A percentile compares a stretch with the other conserved stretches of the same genome.
Conservation (phyloP, 495 filamentous ascomycete species). For the Lasiosphaeria miniovina region DNA sequence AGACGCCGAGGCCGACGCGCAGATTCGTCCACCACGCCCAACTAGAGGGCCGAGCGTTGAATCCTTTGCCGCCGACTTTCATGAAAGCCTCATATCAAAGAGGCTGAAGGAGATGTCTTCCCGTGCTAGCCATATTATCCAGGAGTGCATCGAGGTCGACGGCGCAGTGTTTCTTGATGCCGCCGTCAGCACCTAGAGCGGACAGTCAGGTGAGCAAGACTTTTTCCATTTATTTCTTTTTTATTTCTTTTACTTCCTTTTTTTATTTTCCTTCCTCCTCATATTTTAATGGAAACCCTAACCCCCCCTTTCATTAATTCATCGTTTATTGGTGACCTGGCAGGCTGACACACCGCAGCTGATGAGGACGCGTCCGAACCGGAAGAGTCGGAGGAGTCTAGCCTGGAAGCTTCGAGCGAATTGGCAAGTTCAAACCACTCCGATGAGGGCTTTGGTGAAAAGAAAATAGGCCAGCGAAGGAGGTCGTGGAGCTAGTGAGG, state of each 20-base stretch:
- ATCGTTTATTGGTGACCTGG: too few relatives aligned
- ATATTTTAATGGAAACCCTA: too few relatives aligned
- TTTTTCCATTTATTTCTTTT: background rate
- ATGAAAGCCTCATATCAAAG: background rate
- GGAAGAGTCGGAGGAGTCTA: background rate
- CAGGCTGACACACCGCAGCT: background rate
- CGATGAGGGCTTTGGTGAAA: background rate
- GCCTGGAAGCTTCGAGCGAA: background rate
- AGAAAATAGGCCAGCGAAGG: background rate
- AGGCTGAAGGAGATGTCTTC: background rate
- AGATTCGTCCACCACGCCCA: background rate
- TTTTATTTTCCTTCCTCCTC: too few relatives aligned
- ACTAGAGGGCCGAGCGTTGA: background rate
- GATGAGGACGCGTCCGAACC: background rate
- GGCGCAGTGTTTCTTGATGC: slow-evolving; percentile 51
- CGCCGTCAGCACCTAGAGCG: slow-evolving; percentile 11
- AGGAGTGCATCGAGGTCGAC: slow-evolving; percentile 48
- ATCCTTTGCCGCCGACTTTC: background rate
- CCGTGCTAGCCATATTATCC: slow-evolving; percentile 32
- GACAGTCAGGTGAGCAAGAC: background rate
- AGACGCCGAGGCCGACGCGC: background rate
- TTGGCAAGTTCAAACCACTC: background rate
- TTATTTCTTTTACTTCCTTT: background rate
- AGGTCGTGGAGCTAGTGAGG: background rate
- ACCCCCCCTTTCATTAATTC: too few relatives aligned